A percentile compares a stretch with the other conserved stretches of the same genome.
Evolutionary conservation across 2,329 filamentous ascomycete genomes (phyloP).

Genomic region (Neofusicoccum sp.): DNA sequence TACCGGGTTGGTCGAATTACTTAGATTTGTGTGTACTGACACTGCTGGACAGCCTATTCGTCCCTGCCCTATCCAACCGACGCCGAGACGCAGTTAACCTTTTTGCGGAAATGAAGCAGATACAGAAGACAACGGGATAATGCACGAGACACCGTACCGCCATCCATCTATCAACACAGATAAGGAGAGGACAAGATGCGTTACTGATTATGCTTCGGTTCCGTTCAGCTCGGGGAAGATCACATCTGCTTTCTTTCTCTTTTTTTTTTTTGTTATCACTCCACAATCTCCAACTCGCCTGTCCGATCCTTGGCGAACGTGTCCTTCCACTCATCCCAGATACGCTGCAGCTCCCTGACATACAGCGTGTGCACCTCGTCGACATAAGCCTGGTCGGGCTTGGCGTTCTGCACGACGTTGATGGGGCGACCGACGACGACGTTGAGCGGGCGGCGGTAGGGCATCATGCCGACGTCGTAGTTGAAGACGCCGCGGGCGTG

Average conservation of each 20-base stretch:
- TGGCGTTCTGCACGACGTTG: conserved; percentile 60
- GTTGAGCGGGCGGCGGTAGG: conserved; percentile 83
- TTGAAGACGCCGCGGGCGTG: conserved; percentile 94
- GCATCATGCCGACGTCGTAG: conserved; percentile 95
- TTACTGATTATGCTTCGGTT: no score
- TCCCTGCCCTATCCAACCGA: no score
- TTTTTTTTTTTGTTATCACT: conserved; percentile 37
- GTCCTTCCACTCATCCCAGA: conserved; percentile 79
- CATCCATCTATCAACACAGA: no score
- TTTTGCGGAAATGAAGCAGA: no score
- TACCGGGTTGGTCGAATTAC: no score
- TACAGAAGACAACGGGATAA: no score
- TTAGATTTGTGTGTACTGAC: no score
- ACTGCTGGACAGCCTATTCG: no score
- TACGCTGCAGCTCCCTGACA: conserved; percentile 66
- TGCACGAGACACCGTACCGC: no score
- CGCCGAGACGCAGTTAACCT: no score
- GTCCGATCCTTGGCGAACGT: conserved; percentile 63
- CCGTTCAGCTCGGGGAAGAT: not conserved
- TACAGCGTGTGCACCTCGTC: conserved; percentile 79
- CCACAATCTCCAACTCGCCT: conserved; percentile 66
- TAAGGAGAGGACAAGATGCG: no score
- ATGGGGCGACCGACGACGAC: conserved; percentile 87
- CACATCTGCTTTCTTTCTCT: not conserved
- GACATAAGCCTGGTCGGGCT: conserved; percentile 72